Evolutionary conservation across 2,329 filamentous ascomycete genomes (phyloP), one percentile per base, ranked within the genome.

Genomic region (Aspergillus fijiensis): DNA sequence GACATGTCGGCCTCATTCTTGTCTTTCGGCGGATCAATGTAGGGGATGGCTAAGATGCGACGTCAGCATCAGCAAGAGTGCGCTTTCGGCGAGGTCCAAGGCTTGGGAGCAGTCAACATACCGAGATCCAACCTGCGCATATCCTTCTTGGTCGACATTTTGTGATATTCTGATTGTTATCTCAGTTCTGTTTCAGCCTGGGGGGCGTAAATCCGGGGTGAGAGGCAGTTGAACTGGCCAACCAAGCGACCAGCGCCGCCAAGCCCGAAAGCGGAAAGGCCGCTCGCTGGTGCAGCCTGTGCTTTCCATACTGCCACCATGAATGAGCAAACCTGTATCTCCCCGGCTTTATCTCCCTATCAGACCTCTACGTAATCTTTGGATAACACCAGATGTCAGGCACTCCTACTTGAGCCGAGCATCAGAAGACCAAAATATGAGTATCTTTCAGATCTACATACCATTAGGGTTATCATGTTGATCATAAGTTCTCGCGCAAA

Each of bases 121-220:
- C 89, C 85, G 66, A 93, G 82, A 75, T 93, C 89, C 61, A 82
- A 77, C 71, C 89, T 83, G 63, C 89, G 86, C 88, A 91, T 90
- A 73, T 92, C 89, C 77, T 90, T 91, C 76, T 86, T 89, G 58
- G 84, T 81, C 55, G 88, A 80, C 88, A 91, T 90, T 53, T 65
- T 76, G 33, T 27, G 25, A 27, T 39, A 50, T 45, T 42, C 39
- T 51, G 67, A 47, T 29, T n/a, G 52, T 58, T 39, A 35, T 47
- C 23, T 33, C 45, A 54, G 51, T 50, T 42, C 47, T 33, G 52
- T 49, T 51, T 51, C 25, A 55, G 60, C 62, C 54, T 57, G 55
- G 39, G 39, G 50, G 54, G 57, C 59, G 54, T 51, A 55, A 51
- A 51, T 35, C 51, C 42, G 25, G 25, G 45, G 45, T 50, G 57